Percentiles rank a stretch among this genome's conserved stretches.
Evolutionary conservation across 139 green algal genomes (phyloP).

Genomic region (Zygnema circumcarinatum): DNA sequence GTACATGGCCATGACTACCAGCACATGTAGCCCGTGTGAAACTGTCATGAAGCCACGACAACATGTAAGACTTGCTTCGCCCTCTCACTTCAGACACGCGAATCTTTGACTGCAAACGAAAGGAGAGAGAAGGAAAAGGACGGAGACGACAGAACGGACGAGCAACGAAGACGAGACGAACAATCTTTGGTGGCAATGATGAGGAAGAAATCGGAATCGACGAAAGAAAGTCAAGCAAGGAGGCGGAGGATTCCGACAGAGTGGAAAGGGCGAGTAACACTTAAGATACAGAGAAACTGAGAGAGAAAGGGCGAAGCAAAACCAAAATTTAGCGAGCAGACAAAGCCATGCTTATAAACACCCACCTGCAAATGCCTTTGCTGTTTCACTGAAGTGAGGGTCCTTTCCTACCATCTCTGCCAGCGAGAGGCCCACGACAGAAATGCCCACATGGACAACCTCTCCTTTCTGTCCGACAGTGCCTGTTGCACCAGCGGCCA

Average conservation of each 20-base stretch:
- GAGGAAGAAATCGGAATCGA: too few relatives aligned
- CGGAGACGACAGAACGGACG: too few relatives aligned
- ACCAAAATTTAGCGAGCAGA: neutral
- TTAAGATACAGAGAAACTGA: too few relatives aligned
- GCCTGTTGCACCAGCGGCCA: neutral
- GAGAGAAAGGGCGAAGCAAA: too few relatives aligned
- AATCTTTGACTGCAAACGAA: too few relatives aligned
- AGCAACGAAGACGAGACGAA: too few relatives aligned
- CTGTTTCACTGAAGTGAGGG: neutral
- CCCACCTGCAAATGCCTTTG: neutral
- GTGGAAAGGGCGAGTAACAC: too few relatives aligned
- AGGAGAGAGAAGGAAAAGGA: neutral
- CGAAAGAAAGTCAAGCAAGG: too few relatives aligned
- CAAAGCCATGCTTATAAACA: neutral
- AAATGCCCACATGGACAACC: conserved; percentile 18
- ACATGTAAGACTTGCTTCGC: neutral
- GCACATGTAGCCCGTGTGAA: neutral
- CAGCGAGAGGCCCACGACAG: conserved; percentile 16
- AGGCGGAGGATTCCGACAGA: too few relatives aligned
- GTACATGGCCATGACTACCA: conserved; percentile 27
- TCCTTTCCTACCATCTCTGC: conserved; percentile 6
- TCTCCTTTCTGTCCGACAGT: neutral
- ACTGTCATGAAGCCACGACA: conserved; percentile 11
- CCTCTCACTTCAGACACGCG: neutral
- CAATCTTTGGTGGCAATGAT: too few relatives aligned